phyloP scores from a whole-genome alignment of 2,329 filamentous ascomycete species.

The Canariomyces notabilis region DNA sequence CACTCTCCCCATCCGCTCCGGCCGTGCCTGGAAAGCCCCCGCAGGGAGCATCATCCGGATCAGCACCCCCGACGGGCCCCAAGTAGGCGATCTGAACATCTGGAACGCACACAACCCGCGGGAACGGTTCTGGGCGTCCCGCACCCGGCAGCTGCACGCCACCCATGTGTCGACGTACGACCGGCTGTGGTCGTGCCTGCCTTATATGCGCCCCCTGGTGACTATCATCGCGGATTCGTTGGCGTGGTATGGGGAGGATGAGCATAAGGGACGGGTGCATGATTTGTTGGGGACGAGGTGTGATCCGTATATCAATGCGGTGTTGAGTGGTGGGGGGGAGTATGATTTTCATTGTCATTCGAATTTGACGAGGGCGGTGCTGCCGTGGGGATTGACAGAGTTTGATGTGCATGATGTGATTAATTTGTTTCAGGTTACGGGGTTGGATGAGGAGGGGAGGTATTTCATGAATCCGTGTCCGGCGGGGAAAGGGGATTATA shows the following conservation, averaged over 20 bases:
- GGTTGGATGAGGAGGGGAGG: constrained; percentile 63
- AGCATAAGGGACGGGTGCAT: constrained; percentile 64
- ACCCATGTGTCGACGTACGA: constrained; percentile 69
- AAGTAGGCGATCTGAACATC: constrained; percentile 80
- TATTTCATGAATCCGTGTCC: constrained; percentile 71
- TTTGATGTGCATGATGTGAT: constrained; percentile 78
- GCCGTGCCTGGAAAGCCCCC: constrained; percentile 65
- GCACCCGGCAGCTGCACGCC: constrained; percentile 73
- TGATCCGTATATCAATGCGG: constrained; percentile 75
- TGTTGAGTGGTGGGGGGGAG: constrained; percentile 62
- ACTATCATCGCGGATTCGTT: constrained; percentile 69
- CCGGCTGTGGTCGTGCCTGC: constrained; percentile 71
- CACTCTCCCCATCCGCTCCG: constrained; percentile 67
- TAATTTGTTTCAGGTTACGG: constrained; percentile 82
- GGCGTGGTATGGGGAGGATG: constrained; percentile 53
- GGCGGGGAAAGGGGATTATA: constrained; percentile 50
- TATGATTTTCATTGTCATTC: constrained; percentile 84
- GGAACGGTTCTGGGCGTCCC: constrained; percentile 76
- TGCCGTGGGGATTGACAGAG: constrained; percentile 64
- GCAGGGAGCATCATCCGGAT: constrained; percentile 66
- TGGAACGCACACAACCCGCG: constrained; percentile 73
- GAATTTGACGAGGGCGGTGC: constrained; percentile 69
- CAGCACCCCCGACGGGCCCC: constrained; percentile 69
- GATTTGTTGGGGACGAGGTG: constrained; percentile 79
- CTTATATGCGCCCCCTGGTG: constrained; percentile 68